phyloP scores from a whole-genome alignment of 2,329 filamentous ascomycete species.

The Colletotrichum lentis region DNA sequence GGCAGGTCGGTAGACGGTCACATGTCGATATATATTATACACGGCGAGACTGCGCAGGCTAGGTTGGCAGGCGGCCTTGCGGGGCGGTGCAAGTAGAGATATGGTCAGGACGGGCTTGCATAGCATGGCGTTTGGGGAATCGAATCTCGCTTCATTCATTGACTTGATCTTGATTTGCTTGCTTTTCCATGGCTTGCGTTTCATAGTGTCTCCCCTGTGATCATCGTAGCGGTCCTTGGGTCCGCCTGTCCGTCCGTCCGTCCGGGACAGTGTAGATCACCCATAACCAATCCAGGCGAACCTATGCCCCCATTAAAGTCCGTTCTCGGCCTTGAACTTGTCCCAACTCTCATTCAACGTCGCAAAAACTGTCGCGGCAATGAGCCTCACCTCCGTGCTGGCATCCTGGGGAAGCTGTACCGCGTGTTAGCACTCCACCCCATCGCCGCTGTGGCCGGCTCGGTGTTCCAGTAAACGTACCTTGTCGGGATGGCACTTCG shows the following conservation, averaged over 20 bases:
- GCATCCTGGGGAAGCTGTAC: constrained; percentile 69
- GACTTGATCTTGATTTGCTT: neutral
- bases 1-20: too few relatives aligned
- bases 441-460: neutral
- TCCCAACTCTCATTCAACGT: constrained; percentile 78
- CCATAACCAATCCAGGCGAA: neutral
- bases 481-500: constrained; percentile 98
- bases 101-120: constrained; percentile 28
- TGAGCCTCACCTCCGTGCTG: constrained; percentile 70
- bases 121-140: constrained; percentile 42
- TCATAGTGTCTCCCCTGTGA: neutral
- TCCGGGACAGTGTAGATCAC: neutral
- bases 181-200: neutral
- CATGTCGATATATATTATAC: neutral
- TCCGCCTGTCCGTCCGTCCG: too few relatives aligned
- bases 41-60: neutral
- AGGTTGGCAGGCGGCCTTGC: neutral
- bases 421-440: neutral
- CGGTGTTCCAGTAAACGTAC: constrained; percentile 61
- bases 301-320: constrained; percentile 55
- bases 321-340: constrained; percentile 75
- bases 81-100: neutral
- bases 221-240: neutral
- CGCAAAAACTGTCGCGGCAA: constrained; percentile 71
- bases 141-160: constrained; percentile 31